Evolutionary conservation across 2,329 filamentous ascomycete genomes (phyloP).

Genomic region (Trichoderma harzianum): DNA sequence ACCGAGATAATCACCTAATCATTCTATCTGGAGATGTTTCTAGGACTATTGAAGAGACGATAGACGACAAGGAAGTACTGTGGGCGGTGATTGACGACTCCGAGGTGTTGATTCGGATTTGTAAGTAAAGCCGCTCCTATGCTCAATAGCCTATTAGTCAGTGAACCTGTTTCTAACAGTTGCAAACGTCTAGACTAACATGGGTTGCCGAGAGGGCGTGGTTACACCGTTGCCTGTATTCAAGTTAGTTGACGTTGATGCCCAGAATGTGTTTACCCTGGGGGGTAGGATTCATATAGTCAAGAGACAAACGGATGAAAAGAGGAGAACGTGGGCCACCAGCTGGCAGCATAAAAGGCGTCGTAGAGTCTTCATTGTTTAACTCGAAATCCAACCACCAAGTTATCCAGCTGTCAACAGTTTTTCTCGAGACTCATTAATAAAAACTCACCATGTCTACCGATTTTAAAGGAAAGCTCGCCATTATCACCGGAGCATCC

Average conservation of each 20-base stretch:
- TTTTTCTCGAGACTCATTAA: background rate
- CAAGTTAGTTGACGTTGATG: background rate
- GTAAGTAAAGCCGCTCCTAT: background rate
- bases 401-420: background rate
- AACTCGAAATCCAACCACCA: background rate
- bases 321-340: background rate
- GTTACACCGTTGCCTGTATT: background rate
- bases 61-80: background rate
- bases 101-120: background rate
- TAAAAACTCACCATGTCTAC: background rate
- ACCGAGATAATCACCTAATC: background rate
- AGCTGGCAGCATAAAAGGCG: background rate
- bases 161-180: background rate
- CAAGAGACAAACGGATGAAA: background rate
- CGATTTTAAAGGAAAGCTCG: conserved; percentile 34
- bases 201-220: background rate
- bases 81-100: background rate
- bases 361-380: background rate
- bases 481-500: conserved; percentile 53
- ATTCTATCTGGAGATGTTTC: background rate
- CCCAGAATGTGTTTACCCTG: background rate
- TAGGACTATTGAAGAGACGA: background rate
- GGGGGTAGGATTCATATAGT: background rate
- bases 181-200: background rate
- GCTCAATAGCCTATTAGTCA: background rate